phyloP scores from a whole-genome alignment of 768 basidiomycete genomes.

The Boletellus emodensis region DNA sequence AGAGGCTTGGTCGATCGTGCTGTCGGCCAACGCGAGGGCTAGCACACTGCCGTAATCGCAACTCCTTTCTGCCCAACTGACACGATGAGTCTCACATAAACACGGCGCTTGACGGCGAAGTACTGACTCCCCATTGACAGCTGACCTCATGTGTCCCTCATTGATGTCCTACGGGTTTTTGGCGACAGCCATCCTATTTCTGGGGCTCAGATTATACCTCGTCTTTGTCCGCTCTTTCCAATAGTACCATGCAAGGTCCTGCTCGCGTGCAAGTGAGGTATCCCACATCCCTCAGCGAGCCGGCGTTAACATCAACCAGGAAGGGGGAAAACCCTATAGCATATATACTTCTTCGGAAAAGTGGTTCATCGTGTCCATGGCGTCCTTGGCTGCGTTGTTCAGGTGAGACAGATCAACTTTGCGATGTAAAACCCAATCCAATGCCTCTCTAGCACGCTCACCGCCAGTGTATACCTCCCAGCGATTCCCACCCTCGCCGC shows the following conservation, averaged over 20 bases:
- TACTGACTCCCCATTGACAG: not conserved
- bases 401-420: constrained; percentile 39
- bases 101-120: not conserved
- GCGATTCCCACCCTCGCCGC: constrained; percentile 65
- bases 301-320: not conserved
- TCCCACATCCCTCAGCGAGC: not conserved
- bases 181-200: too few relatives aligned
- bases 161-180: not conserved
- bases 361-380: constrained; percentile 64
- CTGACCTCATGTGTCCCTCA: not conserved
- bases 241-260: not conserved
- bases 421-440: not conserved
- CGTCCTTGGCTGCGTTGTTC: constrained; percentile 59
- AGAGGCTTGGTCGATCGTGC: too few relatives aligned
- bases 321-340: constrained; percentile 33
- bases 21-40: too few relatives aligned
- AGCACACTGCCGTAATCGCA: too few relatives aligned
- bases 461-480: constrained; percentile 76
- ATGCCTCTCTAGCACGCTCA: constrained; percentile 48
- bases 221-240: too few relatives aligned
- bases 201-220: not conserved
- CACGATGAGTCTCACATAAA: not conserved
- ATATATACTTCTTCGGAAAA: constrained; percentile 56
- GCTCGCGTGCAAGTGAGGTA: not conserved
- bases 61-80: not conserved